phyloP scores from a whole-genome alignment of 768 basidiomycete genomes.

The Lactarius indigo region DNA sequence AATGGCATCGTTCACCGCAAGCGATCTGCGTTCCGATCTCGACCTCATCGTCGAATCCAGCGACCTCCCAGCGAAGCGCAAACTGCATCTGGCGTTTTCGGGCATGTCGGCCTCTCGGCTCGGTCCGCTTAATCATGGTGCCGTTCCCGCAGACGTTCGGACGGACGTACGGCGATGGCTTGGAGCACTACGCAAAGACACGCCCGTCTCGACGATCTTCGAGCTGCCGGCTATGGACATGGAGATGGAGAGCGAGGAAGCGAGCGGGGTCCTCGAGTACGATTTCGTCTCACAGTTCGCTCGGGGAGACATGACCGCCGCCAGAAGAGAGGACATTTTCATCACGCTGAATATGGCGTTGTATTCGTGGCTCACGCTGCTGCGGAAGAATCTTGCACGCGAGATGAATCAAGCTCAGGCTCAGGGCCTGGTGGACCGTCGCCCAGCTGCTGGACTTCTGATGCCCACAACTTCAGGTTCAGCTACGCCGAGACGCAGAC shows the following conservation, averaged over 20 bases:
- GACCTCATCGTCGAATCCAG: conserved; percentile 58
- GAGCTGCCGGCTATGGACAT: conserved; percentile 80
- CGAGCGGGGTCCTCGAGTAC: conserved; percentile 49
- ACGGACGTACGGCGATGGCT: conserved; percentile 56
- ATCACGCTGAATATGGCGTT: conserved; percentile 81
- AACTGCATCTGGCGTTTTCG: conserved; percentile 68
- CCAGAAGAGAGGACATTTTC: conserved; percentile 71
- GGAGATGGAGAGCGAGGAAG: conserved; percentile 72
- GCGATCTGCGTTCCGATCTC: conserved; percentile 65
- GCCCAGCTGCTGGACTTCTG: conserved; percentile 25
- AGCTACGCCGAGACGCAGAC: conserved; percentile 30
- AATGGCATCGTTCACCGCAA: conserved; percentile 70
- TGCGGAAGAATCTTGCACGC: conserved; percentile 69
- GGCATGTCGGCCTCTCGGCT: conserved; percentile 75
- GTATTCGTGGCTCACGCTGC: conserved; percentile 76
- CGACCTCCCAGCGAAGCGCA: conserved; percentile 49
- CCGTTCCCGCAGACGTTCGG: conserved; percentile 38
- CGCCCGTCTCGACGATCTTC: conserved; percentile 70
- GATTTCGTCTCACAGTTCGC: conserved; percentile 71
- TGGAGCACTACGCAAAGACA: conserved; percentile 53
- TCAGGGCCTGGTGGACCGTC: conserved; percentile 53
- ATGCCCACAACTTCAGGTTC: conserved; percentile 26
- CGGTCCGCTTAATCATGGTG: conserved; percentile 54
- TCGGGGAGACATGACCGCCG: conserved; percentile 43
- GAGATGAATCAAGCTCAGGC: conserved; percentile 79